Base-by-base conservation (phyloP, 1,284 basidiomycete species). In the Leccinum cinnamomeum region DNA sequence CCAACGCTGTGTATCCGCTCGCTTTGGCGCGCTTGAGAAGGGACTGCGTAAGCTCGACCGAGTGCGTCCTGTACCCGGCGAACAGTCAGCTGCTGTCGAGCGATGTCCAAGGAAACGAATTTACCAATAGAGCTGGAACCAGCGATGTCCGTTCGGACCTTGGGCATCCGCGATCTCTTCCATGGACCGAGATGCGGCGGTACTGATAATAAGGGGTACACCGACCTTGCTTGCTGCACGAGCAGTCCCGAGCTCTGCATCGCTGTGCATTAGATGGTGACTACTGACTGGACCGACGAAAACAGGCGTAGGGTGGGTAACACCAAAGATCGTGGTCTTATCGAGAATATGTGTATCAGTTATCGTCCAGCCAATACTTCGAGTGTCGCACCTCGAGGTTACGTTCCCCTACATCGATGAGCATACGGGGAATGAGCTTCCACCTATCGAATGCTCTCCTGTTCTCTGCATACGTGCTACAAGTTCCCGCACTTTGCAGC, bases 81-180 rank as follows among this genome's bases (percentile, higher is more conserved):
- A 23, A 39, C 10, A 16, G 12, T 61, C 7, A 55, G 35, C 20
- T 28, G 3, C 7, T n/a, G 7, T 25, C 20, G 8, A 25, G 25
- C 1, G 20, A 16, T 2, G 18, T 23, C 2, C 50, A 18, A 23
- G 20, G 12, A 10, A 20, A 23, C 28, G 14, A 16, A 66, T 65
- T 54, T 55, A 83, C 87, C 89, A 91, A 74, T 94, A 94, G 7
- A 94, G 82, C 74, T 95, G 92, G 76, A 85, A 95, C 87, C 88
- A 94, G 28, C 91, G 80, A 33, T 84, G 78, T 0, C 84, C 80
- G 60, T 81, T 75, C 2, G 63, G 63, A 1, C 85, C 88, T 63
- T 88, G 91, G 2, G 84, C 89, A 60, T 79, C 75, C 5, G 85
- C 91, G 1, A 92, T 86, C 41, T 85, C 84, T 72, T 94, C 92